These are phyloP conservation scores for Helotiales sp. DNA, from an alignment of 2,329 filamentous ascomycete genomes.

Conservation along the genomic window DNA sequence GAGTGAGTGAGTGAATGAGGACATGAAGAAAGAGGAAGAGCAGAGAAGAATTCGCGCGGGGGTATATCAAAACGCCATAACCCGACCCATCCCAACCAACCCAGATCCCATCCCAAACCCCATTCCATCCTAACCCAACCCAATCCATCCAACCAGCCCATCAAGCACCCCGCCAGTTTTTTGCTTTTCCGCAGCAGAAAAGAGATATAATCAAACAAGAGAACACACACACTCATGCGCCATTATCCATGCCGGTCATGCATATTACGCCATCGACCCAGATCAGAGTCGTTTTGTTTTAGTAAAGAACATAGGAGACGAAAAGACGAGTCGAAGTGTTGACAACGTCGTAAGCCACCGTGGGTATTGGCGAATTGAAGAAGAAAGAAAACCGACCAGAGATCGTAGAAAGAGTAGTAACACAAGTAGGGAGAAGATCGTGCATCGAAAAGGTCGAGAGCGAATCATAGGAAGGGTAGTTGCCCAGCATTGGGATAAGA, in stretches of 20 bases:
- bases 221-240: conserved; percentile 10
- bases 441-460: neutral
- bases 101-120: neutral
- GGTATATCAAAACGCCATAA: conserved; percentile 15
- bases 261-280: neutral
- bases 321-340: neutral
- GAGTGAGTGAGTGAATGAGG: neutral
- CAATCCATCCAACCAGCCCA: neutral
- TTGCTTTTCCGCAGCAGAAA: neutral
- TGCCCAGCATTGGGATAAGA: conserved; percentile 1
- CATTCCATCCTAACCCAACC: neutral
- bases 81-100: neutral
- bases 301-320: conserved; percentile 8
- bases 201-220: neutral
- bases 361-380: conserved; percentile 19
- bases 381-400: conserved; percentile 6
- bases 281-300: neutral
- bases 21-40: neutral
- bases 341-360: conserved; percentile 12
- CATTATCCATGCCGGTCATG: conserved; percentile 9
- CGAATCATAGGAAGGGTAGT: neutral
- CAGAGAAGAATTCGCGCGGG: neutral
- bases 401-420: conserved; percentile 13
- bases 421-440: conserved; percentile 8
- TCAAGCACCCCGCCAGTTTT: neutral